Evolutionary conservation across 2,329 filamentous ascomycete species (phyloP), one percentile per base, ranked within the genome.

Genomic region (Alternaria infectoria): DNA sequence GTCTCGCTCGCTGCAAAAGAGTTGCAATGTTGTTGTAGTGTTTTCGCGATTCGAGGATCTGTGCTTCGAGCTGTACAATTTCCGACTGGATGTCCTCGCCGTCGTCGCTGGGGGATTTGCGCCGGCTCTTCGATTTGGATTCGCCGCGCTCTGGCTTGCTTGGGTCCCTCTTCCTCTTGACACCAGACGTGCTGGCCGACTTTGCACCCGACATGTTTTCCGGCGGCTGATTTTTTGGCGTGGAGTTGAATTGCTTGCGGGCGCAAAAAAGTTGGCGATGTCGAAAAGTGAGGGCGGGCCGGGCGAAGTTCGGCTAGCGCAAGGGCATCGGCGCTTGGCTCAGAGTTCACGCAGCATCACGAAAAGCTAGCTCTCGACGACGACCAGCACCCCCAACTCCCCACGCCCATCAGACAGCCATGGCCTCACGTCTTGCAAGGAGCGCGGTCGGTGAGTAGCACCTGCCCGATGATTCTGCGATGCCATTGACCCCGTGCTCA

Each of bases 401-500:
- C 75, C 76, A 74, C 77, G 77, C 77, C 69, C 77, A 80, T 81
- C 78, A 67, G 52, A 60, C 88, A 83, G 92, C 87, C 91, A 98
- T 98, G 95, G 95, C 95, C 88, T 97, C 93, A 85, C 93, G 94
- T 88, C 89, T 98, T 87, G 93, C 91, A 89, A 93, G 92, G 89
- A 94, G 90, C 88, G 93, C 93, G 86, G 86, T 95, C 86, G 92
- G 95, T 98, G 90, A 83, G 93, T 90, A 73, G 54, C 64, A 65
- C 63, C 65, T 66, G 57, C 36, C 64, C 56, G 65, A 74, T 66
- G 65, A 46, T n/a, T 21, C 54, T 65, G 45, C 68, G 66, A 73
- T 75, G 75, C 80, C 80, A 84, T 85, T 83, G 82, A 74, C 69
- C 70, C 50, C 60, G 17, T 65, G 71, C 79, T 78, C 66, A 77